A percentile compares a stretch with the other conserved stretches of the same genome.
Conservation (phyloP, 1,284 basidiomycete genomes). For the Microbotryomycetes sp. region DNA sequence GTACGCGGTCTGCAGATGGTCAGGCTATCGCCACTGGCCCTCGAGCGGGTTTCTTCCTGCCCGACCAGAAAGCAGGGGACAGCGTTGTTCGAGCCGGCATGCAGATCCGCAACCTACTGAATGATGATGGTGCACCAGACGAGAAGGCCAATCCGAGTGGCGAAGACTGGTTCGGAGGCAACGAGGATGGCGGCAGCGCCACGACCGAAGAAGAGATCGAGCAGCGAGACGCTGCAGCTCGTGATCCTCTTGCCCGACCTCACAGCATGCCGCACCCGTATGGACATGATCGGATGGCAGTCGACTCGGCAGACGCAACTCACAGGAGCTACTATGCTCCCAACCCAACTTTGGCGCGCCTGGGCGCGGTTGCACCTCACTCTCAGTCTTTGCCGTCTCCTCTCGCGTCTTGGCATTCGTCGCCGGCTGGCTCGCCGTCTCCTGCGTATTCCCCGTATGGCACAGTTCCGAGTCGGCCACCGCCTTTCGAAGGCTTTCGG, state of each 20-base stretch:
- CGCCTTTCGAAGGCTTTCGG: not conserved
- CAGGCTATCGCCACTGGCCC: not conserved
- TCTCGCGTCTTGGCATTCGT: not conserved
- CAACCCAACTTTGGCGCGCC: not conserved
- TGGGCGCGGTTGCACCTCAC: not conserved
- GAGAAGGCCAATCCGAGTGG: not conserved
- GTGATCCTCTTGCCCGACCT: not conserved
- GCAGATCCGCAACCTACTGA: constrained; percentile 31
- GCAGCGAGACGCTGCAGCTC: not conserved
- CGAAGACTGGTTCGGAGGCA: constrained; percentile 27
- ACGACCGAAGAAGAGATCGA: constrained; percentile 18
- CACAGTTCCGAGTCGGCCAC: not conserved
- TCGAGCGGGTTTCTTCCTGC: constrained; percentile 13
- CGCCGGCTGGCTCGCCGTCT: not conserved
- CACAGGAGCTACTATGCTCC: not conserved
- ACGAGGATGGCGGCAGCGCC: not conserved
- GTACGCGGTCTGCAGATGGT: not conserved
- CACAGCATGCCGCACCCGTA: not conserved
- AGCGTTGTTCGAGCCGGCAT: constrained; percentile 3
- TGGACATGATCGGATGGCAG: not conserved
- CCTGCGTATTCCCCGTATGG: not conserved
- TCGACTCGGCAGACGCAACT: not conserved
- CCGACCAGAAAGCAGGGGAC: not conserved
- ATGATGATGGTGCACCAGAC: constrained; percentile 13
- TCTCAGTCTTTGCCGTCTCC: not conserved